Base-by-base conservation (phyloP, 73 alveolate species). In the Paramecium sonneborni region DNA sequence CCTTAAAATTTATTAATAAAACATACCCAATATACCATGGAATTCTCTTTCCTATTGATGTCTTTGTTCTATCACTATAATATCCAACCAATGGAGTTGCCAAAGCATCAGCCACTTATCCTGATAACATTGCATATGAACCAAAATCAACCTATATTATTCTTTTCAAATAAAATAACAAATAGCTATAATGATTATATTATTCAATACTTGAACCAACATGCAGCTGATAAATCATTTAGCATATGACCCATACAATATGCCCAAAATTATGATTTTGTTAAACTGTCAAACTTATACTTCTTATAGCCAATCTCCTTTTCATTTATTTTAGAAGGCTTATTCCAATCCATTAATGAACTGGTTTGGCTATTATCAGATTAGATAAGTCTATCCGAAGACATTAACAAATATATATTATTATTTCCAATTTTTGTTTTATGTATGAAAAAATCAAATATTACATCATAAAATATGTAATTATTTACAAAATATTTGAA, bases 1-100 rank as follows among this genome's bases (percentile, higher is more conserved):
- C 32, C 90, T 79, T 1, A 10, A 8, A 44, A n/a, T 23, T 15
- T 52, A 43, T 43, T 20, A 32, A 37, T 1, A 6, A 79, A 18
- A n/a, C 10, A 69, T 55, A 97, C 43, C 91, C 37, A 26, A 96
- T 93, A 79, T 96, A 96, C 99, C 99, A 96, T 24, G 98, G 98
- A 21, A 92, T 93, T 76, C 98, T 85, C 72, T 84, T 93, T 34
- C 99, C 99, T 5, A 96, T 92, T 39, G 95, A 58, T 1, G 99
- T 94, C 18, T 93, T 90, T 32, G 94, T 69, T 48, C 57, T 89
- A 86, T 96, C 99, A 20, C 96, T 92, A 8, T 67, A 70, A 21
- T 76, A 30, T 18, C 99, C 99, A 0, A 95, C 96, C 46, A 95
- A 3, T 20, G 98, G 98, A 18, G 99, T 96, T 6, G 96, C 96